Base-by-base conservation (phyloP, 176 grass and related monocot genomes). In the Musa beccarii region DNA sequence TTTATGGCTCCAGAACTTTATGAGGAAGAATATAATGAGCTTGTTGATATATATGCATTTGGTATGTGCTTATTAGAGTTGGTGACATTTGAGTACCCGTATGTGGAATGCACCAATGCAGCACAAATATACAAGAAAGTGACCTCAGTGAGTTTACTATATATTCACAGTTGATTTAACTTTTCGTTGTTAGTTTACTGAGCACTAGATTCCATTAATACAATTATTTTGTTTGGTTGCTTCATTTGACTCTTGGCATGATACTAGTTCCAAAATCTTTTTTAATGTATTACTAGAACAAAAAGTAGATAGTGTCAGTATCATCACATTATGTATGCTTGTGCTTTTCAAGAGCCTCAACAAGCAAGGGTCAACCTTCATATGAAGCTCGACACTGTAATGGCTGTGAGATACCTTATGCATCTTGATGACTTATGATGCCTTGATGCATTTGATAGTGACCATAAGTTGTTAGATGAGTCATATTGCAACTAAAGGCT, bases 1-100 rank as follows among this genome's bases (percentile, higher is more conserved):
- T 92, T 92, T 66, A 92, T 92, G 90, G 90, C 90, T 75, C 90
- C 90, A 1, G 87, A 92, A 56, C 90, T 92, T 22, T 92, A 92
- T 12, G 86, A 92, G 1, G 87, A 92, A 82, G 86, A 92, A 82
- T 92, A 89, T 50, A 83, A 92, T 62, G 90, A 92, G 19, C 90
- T 92, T 72, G 86, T 92, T 7, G 90, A 92, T 61, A 89, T 92
- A 14, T 92, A 89, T 73, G 90, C 90, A 51, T 92, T 92, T 51
- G 90, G 90, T 20, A 92, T 92, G 90, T 92, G 90, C 69, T 83
- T 92, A 79, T 71, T 92, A 53, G 90, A 92, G 87, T 82, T 92
- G 73, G 90, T 92, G 54, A 92, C 87, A 59, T 92, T 92, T 76
- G 90, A 89, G 59, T 89, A 92, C 53, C 90, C 90, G 72, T 92